Evolutionary conservation across 2,329 filamentous ascomycete genomes (phyloP).

Genomic region (Orbilia blumenaviensis): DNA sequence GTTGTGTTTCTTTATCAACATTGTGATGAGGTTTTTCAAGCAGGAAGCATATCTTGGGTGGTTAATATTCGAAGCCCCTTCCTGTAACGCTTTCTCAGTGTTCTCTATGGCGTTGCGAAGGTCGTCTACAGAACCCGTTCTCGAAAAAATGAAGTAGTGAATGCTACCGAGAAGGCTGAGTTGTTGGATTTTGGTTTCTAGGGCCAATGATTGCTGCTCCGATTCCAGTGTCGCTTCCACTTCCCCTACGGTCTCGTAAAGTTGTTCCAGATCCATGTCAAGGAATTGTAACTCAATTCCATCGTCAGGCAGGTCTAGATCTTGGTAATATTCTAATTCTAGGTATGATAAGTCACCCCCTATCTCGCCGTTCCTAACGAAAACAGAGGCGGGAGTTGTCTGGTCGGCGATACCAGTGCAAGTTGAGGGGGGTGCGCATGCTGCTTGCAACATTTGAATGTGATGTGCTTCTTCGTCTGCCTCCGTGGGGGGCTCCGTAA

Average conservation of each 20-base stretch:
- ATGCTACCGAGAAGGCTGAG: neutral
- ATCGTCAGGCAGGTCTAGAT: neutral
- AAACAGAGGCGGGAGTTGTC: too few relatives aligned
- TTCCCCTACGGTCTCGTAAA: neutral
- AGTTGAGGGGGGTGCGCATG: too few relatives aligned
- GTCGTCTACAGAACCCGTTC: constrained; percentile 16
- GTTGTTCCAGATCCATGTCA: neutral
- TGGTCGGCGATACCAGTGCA: too few relatives aligned
- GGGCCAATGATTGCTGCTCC: neutral
- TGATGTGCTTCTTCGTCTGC: neutral
- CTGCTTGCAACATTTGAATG: too few relatives aligned
- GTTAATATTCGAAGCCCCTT: neutral
- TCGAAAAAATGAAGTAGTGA: constrained; percentile 24
- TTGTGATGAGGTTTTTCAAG: neutral
- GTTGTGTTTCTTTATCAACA: neutral
- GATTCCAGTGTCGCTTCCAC: neutral
- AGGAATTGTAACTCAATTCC: neutral
- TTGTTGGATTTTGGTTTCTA: neutral
- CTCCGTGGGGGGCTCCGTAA: neutral
- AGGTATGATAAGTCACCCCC: neutral
- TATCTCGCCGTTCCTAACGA: too few relatives aligned
- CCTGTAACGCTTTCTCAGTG: neutral
- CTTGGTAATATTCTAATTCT: neutral
- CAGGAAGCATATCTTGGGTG: neutral
- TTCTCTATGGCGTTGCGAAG: constrained; percentile 34